Evolutionary conservation across 805 yeast genomes (phyloP).

Genomic region (Suhomyces tanzawaensis): DNA sequence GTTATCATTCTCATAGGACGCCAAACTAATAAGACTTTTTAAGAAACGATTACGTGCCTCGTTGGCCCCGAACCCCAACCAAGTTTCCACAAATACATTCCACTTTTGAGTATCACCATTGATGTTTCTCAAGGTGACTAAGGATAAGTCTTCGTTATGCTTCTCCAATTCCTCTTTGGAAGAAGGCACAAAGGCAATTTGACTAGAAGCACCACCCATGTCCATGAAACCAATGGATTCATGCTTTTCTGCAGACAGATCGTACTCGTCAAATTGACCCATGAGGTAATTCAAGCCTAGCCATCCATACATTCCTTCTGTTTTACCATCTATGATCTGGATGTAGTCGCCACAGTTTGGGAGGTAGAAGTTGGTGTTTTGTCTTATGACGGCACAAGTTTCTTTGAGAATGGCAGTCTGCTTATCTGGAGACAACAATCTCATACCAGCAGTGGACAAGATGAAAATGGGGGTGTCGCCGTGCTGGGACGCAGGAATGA

Average conservation of each 20-base stretch:
- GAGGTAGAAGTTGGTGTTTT: constrained; percentile 54
- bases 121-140: constrained; percentile 60
- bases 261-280: constrained; percentile 56
- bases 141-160: constrained; percentile 73
- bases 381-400: constrained; percentile 57
- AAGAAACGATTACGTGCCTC: constrained; percentile 80
- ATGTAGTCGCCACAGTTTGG: constrained; percentile 68
- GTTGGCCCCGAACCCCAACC: constrained; percentile 98
- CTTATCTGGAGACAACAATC: constrained; percentile 59
- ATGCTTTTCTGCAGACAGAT: constrained; percentile 35
- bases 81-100: constrained; percentile 89
- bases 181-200: constrained; percentile 87
- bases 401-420: constrained; percentile 53
- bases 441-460: constrained; percentile 97
- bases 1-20: constrained; percentile 15
- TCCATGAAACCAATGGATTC: constrained; percentile 92
- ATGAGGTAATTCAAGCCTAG: constrained; percentile 81
- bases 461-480: constrained; percentile 79
- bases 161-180: constrained; percentile 53
- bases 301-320: constrained; percentile 97
- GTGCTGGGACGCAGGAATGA: constrained; percentile 64
- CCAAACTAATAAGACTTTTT: constrained; percentile 45
- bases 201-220: constrained; percentile 99
- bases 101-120: constrained; percentile 73
- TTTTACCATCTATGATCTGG: constrained; percentile 87